Base-by-base conservation (phyloP, 352 stramenopile genomes). In the Phytopythium cucurbitacearum region DNA sequence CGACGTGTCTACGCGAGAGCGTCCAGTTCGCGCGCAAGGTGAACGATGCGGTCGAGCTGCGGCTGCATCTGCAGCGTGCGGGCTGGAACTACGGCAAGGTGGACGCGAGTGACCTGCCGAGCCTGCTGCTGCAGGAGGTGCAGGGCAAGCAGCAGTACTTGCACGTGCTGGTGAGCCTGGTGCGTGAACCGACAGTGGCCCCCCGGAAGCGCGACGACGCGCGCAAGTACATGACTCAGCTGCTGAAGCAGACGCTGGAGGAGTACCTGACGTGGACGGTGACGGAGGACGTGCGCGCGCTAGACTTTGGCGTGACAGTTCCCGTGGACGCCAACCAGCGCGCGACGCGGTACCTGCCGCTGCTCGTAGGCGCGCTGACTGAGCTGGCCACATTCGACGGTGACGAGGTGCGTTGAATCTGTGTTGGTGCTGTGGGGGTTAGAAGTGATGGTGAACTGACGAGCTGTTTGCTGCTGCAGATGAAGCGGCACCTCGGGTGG, bases 71-170 rank as follows among this genome's bases (percentile, higher is more conserved):
- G 46, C 60, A 73, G 11, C 60, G 66, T 43, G 65, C 46, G 52
- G 77, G 80, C n/a, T 85, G 63, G 82, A 76, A 51, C 45, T 85
- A 70, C 59, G 79, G 54, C 15, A 74, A 60, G 62, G 73, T 51
- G 38, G 60, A 56, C 46, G 69, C 53, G 21, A 67, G 21, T 54
- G 75, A 87, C 28, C 54, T 89, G 21, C 80, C 82, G 0, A 89
- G 80, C 52, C 56, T 93, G 48, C 40, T 93, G 38, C 67, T 71
- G 5, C 83, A 93, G 34, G 83, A 93, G 71, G 75, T 93, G 8
- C 43, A 85, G 28, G 83, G 83, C 40, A 93, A 91, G 59, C 69
- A 80, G 7, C 76, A 87, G 59, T 93, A 88, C 51, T 50, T 89
- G 1, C 82, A 87, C 21, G 78, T 91, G 32, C 54, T 91, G 7